Percentiles rank a stretch among this genome's conserved stretches.
Conservation (phyloP, 495 filamentous ascomycete genomes). For the Cercophora newfieldiana region DNA sequence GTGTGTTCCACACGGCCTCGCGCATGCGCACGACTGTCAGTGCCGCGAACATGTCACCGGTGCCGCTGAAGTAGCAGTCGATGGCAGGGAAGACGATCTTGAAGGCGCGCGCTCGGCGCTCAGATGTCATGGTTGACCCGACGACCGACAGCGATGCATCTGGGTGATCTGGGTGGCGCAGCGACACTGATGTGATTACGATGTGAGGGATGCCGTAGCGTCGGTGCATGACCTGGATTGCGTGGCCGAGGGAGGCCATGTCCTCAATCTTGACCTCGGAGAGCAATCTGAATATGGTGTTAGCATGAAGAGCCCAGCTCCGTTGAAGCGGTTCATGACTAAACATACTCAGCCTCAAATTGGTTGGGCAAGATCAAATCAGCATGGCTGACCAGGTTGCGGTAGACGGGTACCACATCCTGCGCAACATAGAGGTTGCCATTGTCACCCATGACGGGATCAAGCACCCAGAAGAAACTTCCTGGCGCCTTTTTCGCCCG, state of each 20-base stretch:
- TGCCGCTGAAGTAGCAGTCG: constrained; percentile 91
- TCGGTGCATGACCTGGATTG: constrained; percentile 74
- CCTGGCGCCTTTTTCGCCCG: constrained; percentile 63
- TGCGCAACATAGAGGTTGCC: constrained; percentile 85
- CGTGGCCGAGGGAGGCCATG: constrained; percentile 65
- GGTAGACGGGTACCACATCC: constrained; percentile 90
- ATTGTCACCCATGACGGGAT: constrained; percentile 98
- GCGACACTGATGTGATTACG: constrained; percentile 81
- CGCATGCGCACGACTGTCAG: constrained; percentile 85
- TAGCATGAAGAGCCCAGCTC: background rate
- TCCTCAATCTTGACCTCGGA: constrained; percentile 82
- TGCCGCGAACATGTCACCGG: constrained; percentile 97
- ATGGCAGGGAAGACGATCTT: constrained; percentile 80
- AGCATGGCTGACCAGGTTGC: constrained; percentile 70
- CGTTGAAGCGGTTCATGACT: background rate
- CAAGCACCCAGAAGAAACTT: constrained; percentile 94
- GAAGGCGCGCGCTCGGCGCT: constrained; percentile 71
- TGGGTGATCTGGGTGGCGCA: constrained; percentile 43
- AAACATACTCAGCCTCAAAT: constrained; percentile 87
- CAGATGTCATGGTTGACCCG: constrained; percentile 69
- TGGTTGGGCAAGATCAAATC: constrained; percentile 95
- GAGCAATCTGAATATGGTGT: constrained; percentile 57
- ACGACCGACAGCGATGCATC: constrained; percentile 65
- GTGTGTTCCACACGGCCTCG: constrained; percentile 60
- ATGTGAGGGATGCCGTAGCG: constrained; percentile 82